phyloP scores from a whole-genome alignment of 2,329 filamentous ascomycete genomes.

The Claviceps sorghi region DNA sequence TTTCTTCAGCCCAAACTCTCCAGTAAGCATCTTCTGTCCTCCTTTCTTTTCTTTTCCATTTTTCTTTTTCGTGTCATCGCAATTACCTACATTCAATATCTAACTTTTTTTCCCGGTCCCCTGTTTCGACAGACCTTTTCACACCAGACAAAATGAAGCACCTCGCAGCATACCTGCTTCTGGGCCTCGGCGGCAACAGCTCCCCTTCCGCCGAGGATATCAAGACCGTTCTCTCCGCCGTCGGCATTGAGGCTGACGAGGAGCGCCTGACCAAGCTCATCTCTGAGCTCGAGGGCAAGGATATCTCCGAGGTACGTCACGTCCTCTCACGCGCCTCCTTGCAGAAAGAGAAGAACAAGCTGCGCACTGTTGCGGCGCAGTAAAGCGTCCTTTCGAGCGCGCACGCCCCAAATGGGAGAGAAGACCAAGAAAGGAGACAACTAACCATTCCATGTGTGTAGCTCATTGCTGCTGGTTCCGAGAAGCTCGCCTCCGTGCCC shows the following conservation, averaged over 20 bases:
- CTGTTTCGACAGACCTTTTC: background rate
- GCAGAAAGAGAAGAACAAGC: background rate
- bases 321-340: background rate
- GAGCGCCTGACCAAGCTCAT: conserved; percentile 79
- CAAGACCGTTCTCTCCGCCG: conserved; percentile 77
- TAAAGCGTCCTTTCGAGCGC: no score
- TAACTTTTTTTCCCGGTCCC: background rate
- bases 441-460: conserved; percentile 25
- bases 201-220: conserved; percentile 74
- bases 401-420: background rate
- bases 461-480: conserved; percentile 80
- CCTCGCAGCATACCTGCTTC: conserved; percentile 97
- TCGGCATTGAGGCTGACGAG: conserved; percentile 85
- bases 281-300: conserved; percentile 81
- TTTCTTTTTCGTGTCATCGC: background rate
- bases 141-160: conserved; percentile 80
- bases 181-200: conserved; percentile 83
- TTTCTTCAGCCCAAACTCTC: conserved; percentile 34
- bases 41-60: background rate
- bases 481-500: conserved; percentile 96
- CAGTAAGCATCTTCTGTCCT: conserved; percentile 17
- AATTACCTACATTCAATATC: background rate
- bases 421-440: background rate
- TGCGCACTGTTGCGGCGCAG: no score
- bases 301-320: conserved; percentile 73